A percentile compares a stretch with the other conserved stretches of the same genome.
Conservation (phyloP, 768 basidiomycete species). For the Psilocybe azurescens region DNA sequence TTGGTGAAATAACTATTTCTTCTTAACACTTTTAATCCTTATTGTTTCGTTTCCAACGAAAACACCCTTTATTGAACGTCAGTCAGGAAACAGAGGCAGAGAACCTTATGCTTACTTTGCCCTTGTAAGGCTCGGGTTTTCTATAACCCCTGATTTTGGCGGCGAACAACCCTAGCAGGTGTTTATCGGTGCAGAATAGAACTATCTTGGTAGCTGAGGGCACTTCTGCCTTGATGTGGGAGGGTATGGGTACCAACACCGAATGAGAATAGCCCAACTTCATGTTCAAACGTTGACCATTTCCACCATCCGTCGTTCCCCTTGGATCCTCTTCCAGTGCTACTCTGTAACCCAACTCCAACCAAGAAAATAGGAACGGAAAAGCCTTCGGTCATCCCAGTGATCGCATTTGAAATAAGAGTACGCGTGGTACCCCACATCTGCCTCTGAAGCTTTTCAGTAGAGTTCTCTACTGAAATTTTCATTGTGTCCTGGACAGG, state of each 20-base stretch:
- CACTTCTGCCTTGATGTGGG: constrained; percentile 80
- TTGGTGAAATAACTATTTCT: constrained; percentile 69
- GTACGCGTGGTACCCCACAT: constrained; percentile 98
- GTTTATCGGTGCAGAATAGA: constrained; percentile 86
- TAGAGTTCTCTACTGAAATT: constrained; percentile 68
- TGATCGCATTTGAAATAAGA: constrained; percentile 87
- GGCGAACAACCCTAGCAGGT: constrained; percentile 85
- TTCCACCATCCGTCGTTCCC: constrained; percentile 58
- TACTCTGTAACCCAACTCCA: constrained; percentile 94
- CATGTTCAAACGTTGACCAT: constrained; percentile 78
- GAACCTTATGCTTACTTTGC: constrained; percentile 71
- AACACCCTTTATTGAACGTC: constrained; percentile 65
- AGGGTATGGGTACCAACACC: constrained; percentile 82
- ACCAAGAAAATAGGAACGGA: constrained; percentile 85
- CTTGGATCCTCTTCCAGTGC: constrained; percentile 83
- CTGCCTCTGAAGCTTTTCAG: constrained; percentile 77
- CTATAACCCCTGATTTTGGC: constrained; percentile 84
- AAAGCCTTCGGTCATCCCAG: constrained; percentile 90
- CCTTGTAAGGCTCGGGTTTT: constrained; percentile 96
- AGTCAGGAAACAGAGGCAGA: constrained; percentile 1
- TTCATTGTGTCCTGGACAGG: constrained; percentile 43
- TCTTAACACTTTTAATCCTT: constrained; percentile 90
- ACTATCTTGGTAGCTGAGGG: constrained; percentile 85
- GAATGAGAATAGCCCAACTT: constrained; percentile 94
- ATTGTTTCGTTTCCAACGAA: constrained; percentile 95